A percentile compares a stretch with the other conserved stretches of the same genome.
These are phyloP conservation scores for Ailanthus altissimus DNA, from an alignment of 345 rosid species.

Conservation along the genomic window DNA sequence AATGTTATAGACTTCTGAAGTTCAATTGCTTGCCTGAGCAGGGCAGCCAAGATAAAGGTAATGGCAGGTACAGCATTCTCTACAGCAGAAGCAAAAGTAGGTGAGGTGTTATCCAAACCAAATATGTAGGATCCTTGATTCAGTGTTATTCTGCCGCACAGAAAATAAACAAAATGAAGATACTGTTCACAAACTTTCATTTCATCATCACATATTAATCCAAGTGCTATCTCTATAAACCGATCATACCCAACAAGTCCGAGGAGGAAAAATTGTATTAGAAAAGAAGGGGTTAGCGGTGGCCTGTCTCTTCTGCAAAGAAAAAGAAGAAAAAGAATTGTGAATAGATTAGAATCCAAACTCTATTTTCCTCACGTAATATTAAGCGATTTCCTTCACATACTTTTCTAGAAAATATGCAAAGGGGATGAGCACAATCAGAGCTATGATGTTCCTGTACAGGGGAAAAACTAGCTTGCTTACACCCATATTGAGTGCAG, in stretches of 20 bases:
- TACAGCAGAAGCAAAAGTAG: conserved; percentile 68
- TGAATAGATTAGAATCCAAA: background rate
- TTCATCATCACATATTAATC: background rate
- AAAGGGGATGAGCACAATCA: conserved; percentile 56
- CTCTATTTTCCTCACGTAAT: background rate
- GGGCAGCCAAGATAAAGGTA: conserved; percentile 61
- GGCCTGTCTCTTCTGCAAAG: conserved; percentile 59
- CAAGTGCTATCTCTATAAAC: background rate
- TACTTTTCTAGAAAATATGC: conserved; percentile 73
- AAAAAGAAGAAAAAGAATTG: background rate
- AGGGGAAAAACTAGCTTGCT: conserved; percentile 74
- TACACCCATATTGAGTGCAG: conserved; percentile 67
- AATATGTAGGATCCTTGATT: conserved; percentile 68
- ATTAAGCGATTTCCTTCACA: background rate
- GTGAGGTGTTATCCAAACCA: conserved; percentile 66
- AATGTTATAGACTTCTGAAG: background rate
- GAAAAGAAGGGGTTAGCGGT: conserved; percentile 32
- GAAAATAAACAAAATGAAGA: background rate
- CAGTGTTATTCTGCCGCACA: conserved; percentile 45
- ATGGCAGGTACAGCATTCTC: conserved; percentile 74
- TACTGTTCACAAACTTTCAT: background rate
- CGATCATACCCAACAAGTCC: conserved; percentile 60
- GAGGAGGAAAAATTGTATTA: conserved; percentile 62
- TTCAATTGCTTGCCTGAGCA: conserved; percentile 42
- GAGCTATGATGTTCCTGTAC: conserved; percentile 66